A percentile compares a stretch with the other conserved stretches of the same genome.
Conservation (phyloP, 371 early-diverging fungal genomes). For the Zychaea mexicana region DNA sequence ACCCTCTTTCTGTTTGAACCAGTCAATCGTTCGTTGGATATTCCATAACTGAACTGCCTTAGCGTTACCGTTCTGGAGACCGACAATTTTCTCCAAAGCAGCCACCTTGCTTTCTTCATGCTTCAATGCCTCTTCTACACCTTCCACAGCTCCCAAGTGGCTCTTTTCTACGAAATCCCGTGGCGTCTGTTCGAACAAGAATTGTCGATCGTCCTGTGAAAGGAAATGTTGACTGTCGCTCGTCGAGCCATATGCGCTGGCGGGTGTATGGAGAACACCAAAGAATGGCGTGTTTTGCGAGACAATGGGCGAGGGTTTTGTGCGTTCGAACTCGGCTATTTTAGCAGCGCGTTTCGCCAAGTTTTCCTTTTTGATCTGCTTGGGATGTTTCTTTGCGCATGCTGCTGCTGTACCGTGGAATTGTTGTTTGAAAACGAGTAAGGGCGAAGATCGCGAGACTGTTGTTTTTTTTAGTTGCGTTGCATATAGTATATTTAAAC, state of each 20-base stretch:
- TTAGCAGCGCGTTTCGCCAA: constrained; percentile 45
- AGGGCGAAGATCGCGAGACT: neutral
- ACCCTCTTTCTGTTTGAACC: constrained; percentile 75
- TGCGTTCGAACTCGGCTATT: constrained; percentile 43
- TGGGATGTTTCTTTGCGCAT: constrained; percentile 52
- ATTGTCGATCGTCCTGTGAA: constrained; percentile 46
- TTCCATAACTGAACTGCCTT: constrained; percentile 81
- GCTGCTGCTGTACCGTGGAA: constrained; percentile 43
- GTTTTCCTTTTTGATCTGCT: constrained; percentile 56
- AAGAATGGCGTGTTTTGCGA: constrained; percentile 44
- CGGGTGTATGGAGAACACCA: constrained; percentile 45
- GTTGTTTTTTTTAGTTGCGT: neutral
- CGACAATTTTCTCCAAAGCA: constrained; percentile 72
- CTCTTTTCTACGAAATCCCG: constrained; percentile 46
- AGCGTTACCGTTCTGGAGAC: constrained; percentile 79
- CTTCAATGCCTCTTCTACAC: constrained; percentile 43
- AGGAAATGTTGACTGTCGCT: constrained; percentile 56
- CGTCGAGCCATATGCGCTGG: constrained; percentile 32
- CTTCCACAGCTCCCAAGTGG: constrained; percentile 40
- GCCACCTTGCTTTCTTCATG: constrained; percentile 62
- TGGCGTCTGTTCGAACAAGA: constrained; percentile 65
- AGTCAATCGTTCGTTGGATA: constrained; percentile 69
- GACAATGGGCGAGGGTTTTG: constrained; percentile 48
- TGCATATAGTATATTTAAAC: neutral
- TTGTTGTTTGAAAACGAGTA: constrained; percentile 12